Conservation (phyloP, 139 green algal genomes). For the Bryopsis sp. region DNA sequence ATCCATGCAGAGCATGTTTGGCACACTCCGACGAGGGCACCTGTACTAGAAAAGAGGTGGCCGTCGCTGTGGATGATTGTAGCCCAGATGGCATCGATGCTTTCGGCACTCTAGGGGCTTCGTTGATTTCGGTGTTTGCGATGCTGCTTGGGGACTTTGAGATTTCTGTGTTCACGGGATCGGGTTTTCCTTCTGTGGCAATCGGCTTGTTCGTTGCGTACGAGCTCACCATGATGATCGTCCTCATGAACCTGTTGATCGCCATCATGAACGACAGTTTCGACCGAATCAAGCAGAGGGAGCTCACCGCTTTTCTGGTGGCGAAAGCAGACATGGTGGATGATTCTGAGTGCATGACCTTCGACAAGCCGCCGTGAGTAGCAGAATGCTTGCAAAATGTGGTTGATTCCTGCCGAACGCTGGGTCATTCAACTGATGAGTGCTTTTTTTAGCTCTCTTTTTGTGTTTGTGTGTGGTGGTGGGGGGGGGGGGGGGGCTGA, state of each 20-base stretch:
- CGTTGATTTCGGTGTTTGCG: background rate
- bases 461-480: too few relatives aligned
- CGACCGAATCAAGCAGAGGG: background rate
- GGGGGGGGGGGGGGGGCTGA: too few relatives aligned
- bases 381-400: too few relatives aligned
- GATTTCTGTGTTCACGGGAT: background rate
- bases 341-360: background rate
- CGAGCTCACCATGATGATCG: background rate
- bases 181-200: background rate
- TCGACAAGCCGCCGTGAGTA: too few relatives aligned
- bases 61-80: too few relatives aligned
- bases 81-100: background rate
- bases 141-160: conserved; percentile 7
- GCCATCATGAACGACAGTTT: background rate
- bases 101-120: background rate
- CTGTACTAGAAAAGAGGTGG: background rate
- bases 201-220: background rate
- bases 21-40: background rate
- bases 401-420: too few relatives aligned
- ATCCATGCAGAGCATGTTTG: background rate
- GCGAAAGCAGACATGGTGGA: background rate
- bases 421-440: too few relatives aligned
- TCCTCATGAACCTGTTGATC: background rate
- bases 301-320: background rate
- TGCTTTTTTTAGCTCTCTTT: too few relatives aligned